Conservation (phyloP, 495 filamentous ascomycete genomes). For the Talaromyces borbonicus region DNA sequence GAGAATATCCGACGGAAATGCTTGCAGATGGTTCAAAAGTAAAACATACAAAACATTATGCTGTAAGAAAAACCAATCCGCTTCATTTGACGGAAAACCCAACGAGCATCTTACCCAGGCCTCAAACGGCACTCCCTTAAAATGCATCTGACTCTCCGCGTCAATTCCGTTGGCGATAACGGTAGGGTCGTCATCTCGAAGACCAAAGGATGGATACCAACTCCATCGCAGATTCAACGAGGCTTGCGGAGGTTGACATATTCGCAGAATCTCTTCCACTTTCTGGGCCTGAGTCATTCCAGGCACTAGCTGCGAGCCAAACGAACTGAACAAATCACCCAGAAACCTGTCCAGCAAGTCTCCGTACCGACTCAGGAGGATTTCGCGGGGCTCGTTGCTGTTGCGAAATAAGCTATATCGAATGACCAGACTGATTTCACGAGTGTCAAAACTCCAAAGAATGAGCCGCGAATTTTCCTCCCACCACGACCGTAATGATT, state of each 20-base stretch:
- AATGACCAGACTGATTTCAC: conserved; percentile 29
- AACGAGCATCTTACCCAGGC: conserved; percentile 31
- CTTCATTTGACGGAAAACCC: conserved; percentile 21
- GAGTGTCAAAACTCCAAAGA: conserved; percentile 33
- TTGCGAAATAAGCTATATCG: conserved; percentile 29
- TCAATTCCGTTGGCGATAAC: conserved; percentile 29
- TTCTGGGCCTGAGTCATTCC: conserved; percentile 28
- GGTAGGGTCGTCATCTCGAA: conserved; percentile 12
- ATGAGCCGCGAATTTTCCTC: conserved; percentile 32
- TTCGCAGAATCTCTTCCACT: conserved; percentile 34
- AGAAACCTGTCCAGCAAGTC: conserved; percentile 27
- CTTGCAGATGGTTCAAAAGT: conserved; percentile 24
- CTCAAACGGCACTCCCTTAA: conserved; percentile 30
- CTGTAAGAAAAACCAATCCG: conserved; percentile 35
- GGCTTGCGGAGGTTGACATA: conserved; percentile 14
- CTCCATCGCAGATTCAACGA: conserved; percentile 23
- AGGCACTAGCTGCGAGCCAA: conserved; percentile 19
- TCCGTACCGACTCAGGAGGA: conserved; percentile 23
- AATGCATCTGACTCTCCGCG: conserved; percentile 35
- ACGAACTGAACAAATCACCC: conserved; percentile 15
- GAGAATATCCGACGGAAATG: conserved; percentile 24
- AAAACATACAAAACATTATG: conserved; percentile 30
- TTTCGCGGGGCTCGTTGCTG: conserved; percentile 23
- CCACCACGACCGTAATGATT: conserved; percentile 29
- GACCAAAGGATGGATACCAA: conserved; percentile 26